Conservation (phyloP, 2,329 filamentous ascomycete genomes). For the Huntiella savannae region DNA sequence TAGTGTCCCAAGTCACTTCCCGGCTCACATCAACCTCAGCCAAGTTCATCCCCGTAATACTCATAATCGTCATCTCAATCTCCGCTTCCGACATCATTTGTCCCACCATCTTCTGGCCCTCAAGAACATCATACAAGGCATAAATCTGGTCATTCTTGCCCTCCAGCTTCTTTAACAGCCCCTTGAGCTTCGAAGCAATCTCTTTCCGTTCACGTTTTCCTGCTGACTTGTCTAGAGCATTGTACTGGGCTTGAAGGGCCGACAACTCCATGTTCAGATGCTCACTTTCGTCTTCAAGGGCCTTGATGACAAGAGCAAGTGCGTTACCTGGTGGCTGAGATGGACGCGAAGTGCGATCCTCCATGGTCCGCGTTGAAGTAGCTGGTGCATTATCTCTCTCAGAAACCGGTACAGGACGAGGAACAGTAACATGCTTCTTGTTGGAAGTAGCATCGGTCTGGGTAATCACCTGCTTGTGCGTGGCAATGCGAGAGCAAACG, state of each 20-base stretch:
- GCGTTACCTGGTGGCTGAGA: slow-evolving; percentile 52
- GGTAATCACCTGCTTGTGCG: slow-evolving; percentile 22
- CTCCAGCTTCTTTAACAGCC: slow-evolving; percentile 44
- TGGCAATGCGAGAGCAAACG: slow-evolving; percentile 35
- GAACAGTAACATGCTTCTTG: slow-evolving; percentile 41
- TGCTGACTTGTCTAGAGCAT: slow-evolving; percentile 44
- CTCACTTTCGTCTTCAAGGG: slow-evolving; percentile 57
- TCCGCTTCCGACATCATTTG: slow-evolving; percentile 43
- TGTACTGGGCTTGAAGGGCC: slow-evolving; percentile 41
- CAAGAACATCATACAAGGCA: slow-evolving; percentile 63
- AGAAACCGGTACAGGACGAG: slow-evolving; percentile 47
- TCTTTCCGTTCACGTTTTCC: slow-evolving; percentile 44
- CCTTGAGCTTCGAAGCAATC: slow-evolving; percentile 41
- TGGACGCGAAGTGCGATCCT: slow-evolving; percentile 42
- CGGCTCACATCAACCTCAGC: slow-evolving; percentile 21
- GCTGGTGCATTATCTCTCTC: slow-evolving; percentile 24
- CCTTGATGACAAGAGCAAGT: slow-evolving; percentile 67
- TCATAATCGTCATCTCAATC: slow-evolving; percentile 43
- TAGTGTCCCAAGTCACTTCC: slow-evolving; percentile 22
- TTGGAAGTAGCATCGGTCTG: slow-evolving; percentile 21
- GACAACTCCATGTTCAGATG: slow-evolving; percentile 57
- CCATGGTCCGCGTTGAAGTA: slow-evolving; percentile 14
- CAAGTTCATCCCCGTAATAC: slow-evolving; percentile 29
- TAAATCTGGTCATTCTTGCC: slow-evolving; percentile 66
- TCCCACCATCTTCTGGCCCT: slow-evolving; percentile 52